Evolutionary conservation across 768 basidiomycete species (phyloP).

Genomic region (Stropharia rugosoannulata): DNA sequence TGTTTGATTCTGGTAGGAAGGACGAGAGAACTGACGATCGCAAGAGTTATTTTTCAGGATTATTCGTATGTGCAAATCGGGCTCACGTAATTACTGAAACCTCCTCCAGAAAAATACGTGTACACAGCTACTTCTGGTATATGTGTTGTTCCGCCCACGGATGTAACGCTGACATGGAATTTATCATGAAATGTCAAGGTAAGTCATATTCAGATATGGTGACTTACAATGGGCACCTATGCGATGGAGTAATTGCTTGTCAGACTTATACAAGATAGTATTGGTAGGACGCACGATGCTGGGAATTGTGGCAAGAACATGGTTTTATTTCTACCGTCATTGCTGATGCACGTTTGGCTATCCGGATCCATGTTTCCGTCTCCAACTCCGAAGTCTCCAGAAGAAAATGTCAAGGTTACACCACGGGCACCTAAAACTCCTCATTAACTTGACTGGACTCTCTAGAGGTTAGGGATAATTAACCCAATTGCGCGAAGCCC

Average conservation of each 20-base stretch:
- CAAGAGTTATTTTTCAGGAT: neutral
- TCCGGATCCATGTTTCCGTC: constrained; percentile 51
- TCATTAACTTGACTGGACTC: neutral
- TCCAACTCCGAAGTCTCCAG: constrained; percentile 71
- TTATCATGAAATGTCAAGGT: neutral
- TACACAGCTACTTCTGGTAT: constrained; percentile 53
- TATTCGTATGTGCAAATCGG: neutral
- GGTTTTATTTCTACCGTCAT: constrained; percentile 49
- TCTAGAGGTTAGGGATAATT: neutral
- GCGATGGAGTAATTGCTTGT: constrained; percentile 19
- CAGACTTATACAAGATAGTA: constrained; percentile 15
- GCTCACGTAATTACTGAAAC: constrained; percentile 67
- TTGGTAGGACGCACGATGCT: constrained; percentile 34
- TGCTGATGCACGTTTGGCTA: constrained; percentile 53
- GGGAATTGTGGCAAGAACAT: constrained; percentile 61
- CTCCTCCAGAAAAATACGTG: constrained; percentile 65
- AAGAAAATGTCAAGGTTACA: constrained; percentile 50
- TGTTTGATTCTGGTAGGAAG: constrained; percentile 48
- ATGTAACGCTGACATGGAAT: constrained; percentile 50
- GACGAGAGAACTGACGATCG: constrained; percentile 45
- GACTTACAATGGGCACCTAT: constrained; percentile 48
- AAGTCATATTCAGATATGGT: neutral
- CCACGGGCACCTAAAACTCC: constrained; percentile 51
- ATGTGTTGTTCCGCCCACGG: constrained; percentile 60
- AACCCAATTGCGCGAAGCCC: constrained; percentile 49